Base-by-base conservation (phyloP, 257 asterid genomes). In the Solanum piurae region DNA sequence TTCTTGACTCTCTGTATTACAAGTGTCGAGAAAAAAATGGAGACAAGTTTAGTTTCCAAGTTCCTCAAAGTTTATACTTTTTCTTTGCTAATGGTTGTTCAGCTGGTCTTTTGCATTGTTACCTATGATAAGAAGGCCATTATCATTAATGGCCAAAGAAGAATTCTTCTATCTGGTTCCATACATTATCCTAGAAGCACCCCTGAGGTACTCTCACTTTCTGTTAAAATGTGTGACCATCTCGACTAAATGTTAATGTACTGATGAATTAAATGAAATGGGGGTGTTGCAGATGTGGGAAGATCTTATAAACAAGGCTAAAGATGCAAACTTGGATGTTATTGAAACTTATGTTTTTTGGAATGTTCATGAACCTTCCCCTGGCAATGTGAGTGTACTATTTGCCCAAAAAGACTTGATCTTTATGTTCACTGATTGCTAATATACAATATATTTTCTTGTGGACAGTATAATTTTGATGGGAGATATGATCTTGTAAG, bases 101-200 rank as follows among this genome's bases (percentile, higher is more conserved):
- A 93, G 69, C 29, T 89, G 64, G 84, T 89, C 37, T 87, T 88
- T 5, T 84, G 95, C 46, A 89, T 89, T 80, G 94, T 94, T 40
- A 90, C 91, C 42, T 94, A 93, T 90, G 98, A 94, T 77, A 91
- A 87, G 64, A 94, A 91, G 80, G 93, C 94, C 8, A 88, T 93
- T 18, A 58, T 89, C 85, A 92, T 94, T 42, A 91, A 93, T 92
- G 96, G 96, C 6, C 91, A 92, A 75, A 92, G 95, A 88, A 92
- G 92, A 89, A 93, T 94, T 69, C 95, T 94, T 37, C 91, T 94
- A 21, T 94, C 98, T 83, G 98, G 98, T 68, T 94, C 98, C 66
- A 92, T 93, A 90, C 98, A 94, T 87, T 94, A 94, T 84, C 95
- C 98, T 23, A 93, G 98, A 90, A 94, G 98, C 88, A 93, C 96